These are phyloP conservation scores for Nannochloropsis oceanica DNA, from an alignment of 108 stramenopile species.

Conservation along the genomic window DNA sequence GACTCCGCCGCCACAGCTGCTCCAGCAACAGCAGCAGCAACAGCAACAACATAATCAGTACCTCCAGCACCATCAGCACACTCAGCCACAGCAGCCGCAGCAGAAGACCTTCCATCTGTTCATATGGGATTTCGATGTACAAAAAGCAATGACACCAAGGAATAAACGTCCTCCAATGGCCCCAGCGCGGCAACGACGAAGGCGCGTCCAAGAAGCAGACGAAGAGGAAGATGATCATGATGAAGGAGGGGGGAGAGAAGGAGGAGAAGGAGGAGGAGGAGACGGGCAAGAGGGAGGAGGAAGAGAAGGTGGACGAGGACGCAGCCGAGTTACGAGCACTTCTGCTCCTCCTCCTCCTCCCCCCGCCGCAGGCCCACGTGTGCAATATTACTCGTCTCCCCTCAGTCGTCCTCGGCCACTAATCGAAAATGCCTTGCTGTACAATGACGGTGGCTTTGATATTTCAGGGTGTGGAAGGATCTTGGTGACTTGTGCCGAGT, in stretches of 20 bases:
- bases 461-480: slow-evolving; percentile 68
- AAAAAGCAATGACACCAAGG: slow-evolving; percentile 36
- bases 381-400: background rate
- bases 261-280: no score
- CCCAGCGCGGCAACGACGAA: background rate
- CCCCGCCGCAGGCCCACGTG: background rate
- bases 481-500: slow-evolving; percentile 60
- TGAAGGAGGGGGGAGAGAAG: no score
- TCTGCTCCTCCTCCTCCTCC: background rate
- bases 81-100: background rate
- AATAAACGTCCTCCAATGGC: background rate
- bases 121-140: slow-evolving; percentile 59
- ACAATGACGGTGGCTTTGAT: slow-evolving; percentile 92
- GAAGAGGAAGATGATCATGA: background rate
- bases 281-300: background rate
- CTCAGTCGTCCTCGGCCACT: slow-evolving; percentile 8
- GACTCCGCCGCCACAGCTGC: slow-evolving; percentile 16
- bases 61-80: background rate
- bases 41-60: no score
- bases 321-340: background rate
- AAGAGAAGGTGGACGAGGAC: background rate
- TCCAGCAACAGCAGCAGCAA: background rate
- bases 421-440: slow-evolving; percentile 65
- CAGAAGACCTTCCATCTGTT: slow-evolving; percentile 57
- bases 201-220: background rate